Conservation (phyloP, 805 yeast species). For the Suhomyces sp. region DNA sequence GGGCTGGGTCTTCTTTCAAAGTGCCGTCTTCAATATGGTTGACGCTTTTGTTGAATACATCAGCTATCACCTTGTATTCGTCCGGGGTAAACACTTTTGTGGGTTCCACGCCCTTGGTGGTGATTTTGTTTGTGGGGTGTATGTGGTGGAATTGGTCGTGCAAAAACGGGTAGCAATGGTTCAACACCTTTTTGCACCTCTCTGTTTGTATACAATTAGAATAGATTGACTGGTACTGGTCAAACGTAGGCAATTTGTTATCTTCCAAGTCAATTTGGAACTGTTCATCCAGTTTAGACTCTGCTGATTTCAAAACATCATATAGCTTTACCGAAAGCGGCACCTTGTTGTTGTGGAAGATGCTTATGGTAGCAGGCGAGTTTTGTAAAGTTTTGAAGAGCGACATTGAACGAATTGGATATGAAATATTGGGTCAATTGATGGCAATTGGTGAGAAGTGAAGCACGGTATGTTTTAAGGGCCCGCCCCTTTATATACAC, state of each 20-base stretch:
- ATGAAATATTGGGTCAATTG: no score
- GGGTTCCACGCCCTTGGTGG: conserved; percentile 20
- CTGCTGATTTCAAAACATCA: conserved; percentile 30
- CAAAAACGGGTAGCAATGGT: conserved; percentile 37
- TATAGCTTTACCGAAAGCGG: conserved; percentile 32
- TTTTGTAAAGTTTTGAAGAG: conserved; percentile 42
- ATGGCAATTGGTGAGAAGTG: neutral
- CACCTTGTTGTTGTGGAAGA: conserved; percentile 38
- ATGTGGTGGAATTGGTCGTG: conserved; percentile 19
- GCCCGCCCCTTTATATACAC: neutral
- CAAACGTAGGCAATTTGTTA: conserved; percentile 42
- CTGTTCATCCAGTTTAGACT: conserved; percentile 26
- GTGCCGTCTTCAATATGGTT: conserved; percentile 21
- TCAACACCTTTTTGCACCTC: conserved; percentile 23
- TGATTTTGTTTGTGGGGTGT: conserved; percentile 14
- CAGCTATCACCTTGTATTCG: conserved; percentile 38
- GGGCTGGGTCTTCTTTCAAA: conserved; percentile 20
- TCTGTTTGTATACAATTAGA: conserved; percentile 25
- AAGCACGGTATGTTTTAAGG: no score
- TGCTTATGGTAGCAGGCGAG: conserved; percentile 40
- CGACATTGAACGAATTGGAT: conserved; percentile 28
- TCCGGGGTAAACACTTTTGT: conserved; percentile 33
- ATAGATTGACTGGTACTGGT: conserved; percentile 33
- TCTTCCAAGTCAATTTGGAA: conserved; percentile 38
- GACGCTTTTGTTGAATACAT: conserved; percentile 26